phyloP scores from a whole-genome alignment of 306 rosid species.

The Amphicarpaea edgeworthii region DNA sequence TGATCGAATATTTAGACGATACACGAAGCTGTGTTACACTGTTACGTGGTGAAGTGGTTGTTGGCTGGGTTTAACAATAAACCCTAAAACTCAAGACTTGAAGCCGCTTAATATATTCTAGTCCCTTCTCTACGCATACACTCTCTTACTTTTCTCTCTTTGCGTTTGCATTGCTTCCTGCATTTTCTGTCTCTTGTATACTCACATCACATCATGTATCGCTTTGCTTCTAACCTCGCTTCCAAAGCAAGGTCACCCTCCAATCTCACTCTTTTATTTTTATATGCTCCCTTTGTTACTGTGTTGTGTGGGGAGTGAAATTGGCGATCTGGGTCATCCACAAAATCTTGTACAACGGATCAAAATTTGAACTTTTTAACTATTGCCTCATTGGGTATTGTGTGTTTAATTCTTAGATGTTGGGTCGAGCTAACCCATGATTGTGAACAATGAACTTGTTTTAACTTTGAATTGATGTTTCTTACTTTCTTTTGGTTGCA shows the following conservation, averaged over 20 bases:
- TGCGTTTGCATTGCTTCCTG: background rate
- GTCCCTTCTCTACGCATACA: conserved; percentile 57
- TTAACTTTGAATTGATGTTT: conserved; percentile 1
- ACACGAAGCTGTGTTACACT: no score
- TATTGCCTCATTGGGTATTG: background rate
- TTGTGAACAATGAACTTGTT: background rate
- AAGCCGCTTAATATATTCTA: conserved; percentile 46
- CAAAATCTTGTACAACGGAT: background rate
- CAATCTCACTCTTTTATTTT: background rate
- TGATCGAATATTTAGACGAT: no score
- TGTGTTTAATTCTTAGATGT: conserved; percentile 24
- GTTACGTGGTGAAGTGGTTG: background rate
- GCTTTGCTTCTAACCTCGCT: conserved; percentile 70
- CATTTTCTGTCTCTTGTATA: background rate
- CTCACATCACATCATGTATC: conserved; percentile 59
- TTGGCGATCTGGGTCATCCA: background rate
- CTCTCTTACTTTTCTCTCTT: background rate
- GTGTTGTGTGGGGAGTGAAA: background rate
- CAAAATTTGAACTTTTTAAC: background rate
- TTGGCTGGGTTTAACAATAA: conserved; percentile 17
- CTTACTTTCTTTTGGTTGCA: conserved; percentile 47
- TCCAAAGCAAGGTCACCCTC: conserved; percentile 69
- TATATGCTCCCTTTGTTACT: background rate
- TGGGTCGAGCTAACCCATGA: background rate
- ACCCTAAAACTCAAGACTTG: conserved; percentile 68